Evolutionary conservation across 139 green algal genomes (phyloP).

Genomic region (Micractinium sp.): DNA sequence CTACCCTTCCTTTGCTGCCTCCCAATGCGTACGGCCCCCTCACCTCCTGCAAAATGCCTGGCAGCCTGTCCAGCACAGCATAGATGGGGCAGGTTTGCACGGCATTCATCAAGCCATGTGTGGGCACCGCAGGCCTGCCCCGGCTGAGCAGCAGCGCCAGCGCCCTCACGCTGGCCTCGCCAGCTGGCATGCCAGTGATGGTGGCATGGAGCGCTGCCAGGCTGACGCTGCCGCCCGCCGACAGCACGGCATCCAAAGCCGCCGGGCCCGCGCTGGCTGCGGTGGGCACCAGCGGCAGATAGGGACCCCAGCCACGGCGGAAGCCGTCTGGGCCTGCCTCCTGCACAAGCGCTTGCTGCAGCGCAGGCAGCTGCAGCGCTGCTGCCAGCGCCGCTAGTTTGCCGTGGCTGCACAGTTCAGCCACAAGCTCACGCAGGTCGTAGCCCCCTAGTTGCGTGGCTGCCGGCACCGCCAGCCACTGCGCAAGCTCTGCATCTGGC

Average conservation of each 20-base stretch:
- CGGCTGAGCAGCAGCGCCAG: background rate
- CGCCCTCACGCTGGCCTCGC: background rate
- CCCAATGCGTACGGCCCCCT: background rate
- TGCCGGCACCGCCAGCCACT: background rate
- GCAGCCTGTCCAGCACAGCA: background rate
- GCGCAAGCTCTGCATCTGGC: background rate
- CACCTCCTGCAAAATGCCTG: background rate
- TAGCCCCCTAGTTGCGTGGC: background rate
- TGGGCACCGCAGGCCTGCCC: background rate
- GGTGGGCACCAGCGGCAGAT: background rate
- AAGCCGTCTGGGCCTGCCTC: background rate
- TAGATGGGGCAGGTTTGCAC: background rate
- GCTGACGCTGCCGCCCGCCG: background rate
- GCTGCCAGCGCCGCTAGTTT: background rate
- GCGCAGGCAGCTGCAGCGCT: background rate
- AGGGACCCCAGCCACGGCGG: too few species aligned
- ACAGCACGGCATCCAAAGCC: background rate
- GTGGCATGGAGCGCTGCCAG: background rate
- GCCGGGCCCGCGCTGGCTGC: background rate
- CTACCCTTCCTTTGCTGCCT: too few species aligned
- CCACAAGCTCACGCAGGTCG: background rate
- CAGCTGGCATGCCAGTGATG: background rate
- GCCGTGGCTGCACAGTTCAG: background rate
- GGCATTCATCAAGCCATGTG: background rate
- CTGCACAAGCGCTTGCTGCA: background rate